Evolutionary conservation across 805 yeast genomes (phyloP).

Genomic region (Kuraishia ogatae): DNA sequence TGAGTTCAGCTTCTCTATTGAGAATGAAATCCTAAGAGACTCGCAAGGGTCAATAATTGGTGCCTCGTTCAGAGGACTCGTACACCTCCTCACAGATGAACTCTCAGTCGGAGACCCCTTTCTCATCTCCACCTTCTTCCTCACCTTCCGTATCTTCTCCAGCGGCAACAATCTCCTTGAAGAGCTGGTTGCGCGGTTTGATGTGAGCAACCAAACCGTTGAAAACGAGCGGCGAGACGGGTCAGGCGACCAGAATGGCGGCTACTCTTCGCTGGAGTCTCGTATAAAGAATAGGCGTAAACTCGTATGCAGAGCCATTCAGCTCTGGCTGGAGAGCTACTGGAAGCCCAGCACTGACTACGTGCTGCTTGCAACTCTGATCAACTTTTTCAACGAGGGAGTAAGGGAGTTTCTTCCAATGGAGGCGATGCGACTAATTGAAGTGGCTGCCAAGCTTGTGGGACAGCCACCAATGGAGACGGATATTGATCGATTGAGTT

Average conservation of each 20-base stretch:
- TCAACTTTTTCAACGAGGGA: constrained; percentile 76
- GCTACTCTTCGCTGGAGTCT: constrained; percentile 30
- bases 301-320: constrained; percentile 59
- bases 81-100: constrained; percentile 61
- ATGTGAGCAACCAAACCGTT: constrained; percentile 29
- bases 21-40: constrained; percentile 42
- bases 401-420: constrained; percentile 52
- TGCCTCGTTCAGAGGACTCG: constrained; percentile 62
- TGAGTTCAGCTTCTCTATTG: constrained; percentile 6
- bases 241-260: constrained; percentile 22
- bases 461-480: constrained; percentile 43
- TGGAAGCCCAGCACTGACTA: constrained; percentile 68
- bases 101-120: constrained; percentile 54
- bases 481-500: constrained; percentile 19
- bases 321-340: constrained; percentile 83
- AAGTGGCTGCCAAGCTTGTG: constrained; percentile 51
- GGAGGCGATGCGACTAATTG: constrained; percentile 55
- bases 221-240: constrained; percentile 17
- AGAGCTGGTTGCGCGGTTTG: constrained; percentile 59
- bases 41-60: constrained; percentile 49
- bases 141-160: constrained; percentile 68
- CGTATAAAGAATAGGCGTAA: constrained; percentile 53
- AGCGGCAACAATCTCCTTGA: constrained; percentile 59
- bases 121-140: constrained; percentile 64
- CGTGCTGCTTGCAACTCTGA: constrained; percentile 53